Base-by-base conservation (phyloP, 2,329 filamentous ascomycete species). In the Xylaria sp. region DNA sequence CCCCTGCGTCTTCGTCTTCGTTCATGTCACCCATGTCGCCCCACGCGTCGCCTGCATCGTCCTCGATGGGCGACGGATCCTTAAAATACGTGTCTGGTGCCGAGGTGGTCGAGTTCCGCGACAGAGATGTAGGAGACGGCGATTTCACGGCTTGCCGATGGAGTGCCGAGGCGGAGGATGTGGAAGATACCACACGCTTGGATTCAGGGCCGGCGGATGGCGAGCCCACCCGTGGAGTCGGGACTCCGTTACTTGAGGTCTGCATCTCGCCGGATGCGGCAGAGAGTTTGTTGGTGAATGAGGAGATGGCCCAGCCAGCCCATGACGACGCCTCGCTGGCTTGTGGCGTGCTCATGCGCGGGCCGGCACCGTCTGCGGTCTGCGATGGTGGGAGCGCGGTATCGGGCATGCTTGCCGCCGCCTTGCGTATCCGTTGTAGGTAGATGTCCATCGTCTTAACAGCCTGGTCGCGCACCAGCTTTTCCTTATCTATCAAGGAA, bases 221-320 rank as follows among this genome's bases (percentile, higher is more conserved):
- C 14, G 81, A 80, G 21, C 85, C 80, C 12, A 61, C 60, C 12
- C 56, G 64, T 0, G 82, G 76, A 0, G 81, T 75, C 2, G 83
- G 75, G 1, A 81, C 78, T 42, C 82, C 82, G 68, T 85, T 85
- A 61, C 84, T 80, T 19, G 85, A 78, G 0, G 89, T 82, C 76
- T 95, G 86, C 71, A 99, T 99, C 65, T 98, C 92, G 19, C 96
- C 96, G 8, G 92, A 92, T 0, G 93, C 94, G 0, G 92, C 82
- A 1, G 93, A 90, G 12, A 98, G 79, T 76, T 97, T 98, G 81
- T 98, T 98, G 1, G 96, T 98, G 78, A 99, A 99, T 1, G 94
- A 98, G 0, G 96, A 98, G 63, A 99, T 98, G 1, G 96, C 96
- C 96, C 96, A 99, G 12, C 96, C 96, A 1, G 96, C 89, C 96